Evolutionary conservation across 2,329 filamentous ascomycete species (phyloP), one percentile per base, ranked within the genome.

Genomic region (Dactylellina sp.): DNA sequence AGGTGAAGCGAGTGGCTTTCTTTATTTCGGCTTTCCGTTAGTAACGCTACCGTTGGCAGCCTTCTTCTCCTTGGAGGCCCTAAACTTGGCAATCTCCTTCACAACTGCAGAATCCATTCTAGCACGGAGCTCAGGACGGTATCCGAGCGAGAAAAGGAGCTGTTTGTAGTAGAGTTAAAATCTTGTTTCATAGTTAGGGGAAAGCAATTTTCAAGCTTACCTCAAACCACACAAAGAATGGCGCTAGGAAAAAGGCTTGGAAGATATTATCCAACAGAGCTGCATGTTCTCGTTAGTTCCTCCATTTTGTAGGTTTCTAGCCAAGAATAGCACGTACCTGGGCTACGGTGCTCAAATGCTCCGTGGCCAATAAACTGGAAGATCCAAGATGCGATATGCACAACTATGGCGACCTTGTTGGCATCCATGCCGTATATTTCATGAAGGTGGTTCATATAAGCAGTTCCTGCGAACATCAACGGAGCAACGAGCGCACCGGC

Each of bases 181-280:
- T 18, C 9, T 4, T 2, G n/a, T 28, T 12, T 57, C n/a, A 25
- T 20, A 1, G 24, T 24, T 35, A 7, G 22, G 2, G 14, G 0
- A 14, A 42, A 4, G 11, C 3, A 4, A 18, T 44, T 20, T 16
- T 14, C 2, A 63, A 9, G 28, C 66, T 44, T 47, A 78, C 83
- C 83, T 98, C 93, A 78, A 99, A 90, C 91, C 95, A 99, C 70
- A 98, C 94, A 78, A 98, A 99, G 79, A 99, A 90, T 7, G 95
- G 95, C 0, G 95, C 95, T 22, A 98, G 85, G 79, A 98, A 94
- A 76, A 98, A 82, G 25, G 95, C 93, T 82, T 98, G 95, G 52
- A 96, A 85, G 44, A 98, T 83, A 79, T 97, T 98, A 82, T 98
- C 93, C 52, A 98, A 83, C 76, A 98, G 83, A 2, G 93, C 71